Evolutionary conservation across 352 stramenopile species (phyloP), one percentile per base, ranked within the genome.

Genomic region (Globisporangium recalcitrans): DNA sequence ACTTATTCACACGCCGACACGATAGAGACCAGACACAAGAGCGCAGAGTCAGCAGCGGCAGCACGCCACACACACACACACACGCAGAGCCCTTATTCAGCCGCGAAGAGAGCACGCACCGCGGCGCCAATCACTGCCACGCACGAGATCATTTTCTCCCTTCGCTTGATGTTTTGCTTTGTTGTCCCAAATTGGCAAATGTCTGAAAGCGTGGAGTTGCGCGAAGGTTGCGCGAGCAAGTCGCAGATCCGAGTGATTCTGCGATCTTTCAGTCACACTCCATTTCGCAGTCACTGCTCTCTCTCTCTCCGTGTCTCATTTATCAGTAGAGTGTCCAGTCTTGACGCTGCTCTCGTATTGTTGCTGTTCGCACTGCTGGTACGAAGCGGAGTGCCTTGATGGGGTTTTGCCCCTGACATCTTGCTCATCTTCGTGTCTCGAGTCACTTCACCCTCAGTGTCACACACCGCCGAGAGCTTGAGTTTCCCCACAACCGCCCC

Each of bases 91-190:
- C n/a, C n/a, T n/a, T n/a, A n/a, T n/a, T n/a, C n/a, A n/a, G n/a
- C n/a, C 53, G 14, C 32, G 46, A 19, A 3, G 21, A 16, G 13
- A 27, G 31, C 24, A 74, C 85, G 64, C 75, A 95, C 85, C 53
- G 85, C 69, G 40, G 85, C 85, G 58, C 82, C 80, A 68, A 95
- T 81, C 64, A 95, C 74, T 14, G 85, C 85, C 46, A 93, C 75
- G 54, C 85, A 95, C 26, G 79, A 77, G 69, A 95, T 93, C 85
- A 94, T 94, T 13, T 58, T 58, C 13, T 36, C 38, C 16, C 1
- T 42, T 31, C 16, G 38, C 2, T 8, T 46, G 38, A 7, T 46
- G 5, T 38, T 61, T 21, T 5, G 14, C 42, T 51, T 49, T 60
- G 19, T 38, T 55, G 2, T 26, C 38, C n/a, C n/a, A n/a, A n/a